Conservation (phyloP, 1,284 basidiomycete species). For the Dichomitus squalens region DNA sequence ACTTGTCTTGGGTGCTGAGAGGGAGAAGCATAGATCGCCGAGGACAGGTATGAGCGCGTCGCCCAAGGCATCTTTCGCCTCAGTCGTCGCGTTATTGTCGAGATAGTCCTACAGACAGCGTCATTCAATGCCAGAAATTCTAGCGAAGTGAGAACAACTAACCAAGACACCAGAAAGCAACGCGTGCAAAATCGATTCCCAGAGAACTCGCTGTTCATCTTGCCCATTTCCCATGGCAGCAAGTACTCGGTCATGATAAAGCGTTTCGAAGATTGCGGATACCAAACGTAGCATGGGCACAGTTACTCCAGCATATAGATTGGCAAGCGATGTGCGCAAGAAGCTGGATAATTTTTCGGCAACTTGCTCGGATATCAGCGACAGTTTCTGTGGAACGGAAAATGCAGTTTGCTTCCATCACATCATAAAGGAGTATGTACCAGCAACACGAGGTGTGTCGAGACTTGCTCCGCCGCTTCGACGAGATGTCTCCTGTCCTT, state of each 20-base stretch:
- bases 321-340: constrained; percentile 30
- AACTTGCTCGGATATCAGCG: constrained; percentile 21
- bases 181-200: constrained; percentile 33
- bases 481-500: constrained; percentile 16
- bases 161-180: constrained; percentile 38
- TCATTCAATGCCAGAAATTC: not conserved
- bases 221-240: constrained; percentile 21
- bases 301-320: constrained; percentile 30
- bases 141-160: constrained; percentile 5
- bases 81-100: constrained; percentile 22
- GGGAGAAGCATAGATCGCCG: constrained; percentile 35
- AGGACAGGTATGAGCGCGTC: constrained; percentile 31
- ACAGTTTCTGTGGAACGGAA: constrained; percentile 23
- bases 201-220: constrained; percentile 25
- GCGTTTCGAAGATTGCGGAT: constrained; percentile 28
- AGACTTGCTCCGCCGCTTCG: constrained; percentile 20
- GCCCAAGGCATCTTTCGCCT: constrained; percentile 31
- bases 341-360: constrained; percentile 24
- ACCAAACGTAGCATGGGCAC: constrained; percentile 30
- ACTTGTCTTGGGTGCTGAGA: constrained; percentile 29
- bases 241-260: constrained; percentile 34
- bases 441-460: constrained; percentile 30
- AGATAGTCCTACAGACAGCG: constrained; percentile 28
- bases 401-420: not conserved
- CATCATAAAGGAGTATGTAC: constrained; percentile 16